Base-by-base conservation (phyloP, 2,329 filamentous ascomycete species). In the Colletotrichum sp. region DNA sequence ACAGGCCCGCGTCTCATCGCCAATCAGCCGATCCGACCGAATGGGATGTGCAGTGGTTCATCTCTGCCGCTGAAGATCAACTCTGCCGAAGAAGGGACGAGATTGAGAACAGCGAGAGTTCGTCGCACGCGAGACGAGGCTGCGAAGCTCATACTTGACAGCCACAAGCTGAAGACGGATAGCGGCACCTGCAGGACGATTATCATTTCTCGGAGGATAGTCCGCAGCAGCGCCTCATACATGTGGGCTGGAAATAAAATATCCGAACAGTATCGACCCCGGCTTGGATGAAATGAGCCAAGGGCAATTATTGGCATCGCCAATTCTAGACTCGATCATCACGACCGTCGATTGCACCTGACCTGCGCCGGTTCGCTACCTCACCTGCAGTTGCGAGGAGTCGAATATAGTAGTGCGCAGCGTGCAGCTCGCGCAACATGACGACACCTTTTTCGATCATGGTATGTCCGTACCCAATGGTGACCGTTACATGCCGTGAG, bases 201-300 rank as follows among this genome's bases (percentile, higher is more conserved):
- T 52, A 7, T 66, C 55, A 48, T 43, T 32, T 71, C 30, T 65
- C 60, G 68, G 68, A 71, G 30, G 60, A 62, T 75, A 36, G 30
- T 66, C 72, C 68, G 43, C n/a, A 52, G 61, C 52, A 66, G 72
- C 72, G 66, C 61, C n/a, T 48, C 39, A 48, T n/a, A 48, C 18
- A 22, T 25, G 27, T 67, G 68, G 48, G 36, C 55, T 43, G 52
- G 61, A 43, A 75, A 62, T 75, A 66, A 43, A 71, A 62, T 75
- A 67, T 62, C 67, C 72, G 68, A 72, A 43, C 25, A 75, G 71
- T 64, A 32, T 71, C 69, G 56, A 72, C 66, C 69, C 72, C 55
- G 52, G 52, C 39, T 30, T 55, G 43, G 25, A 28, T 64, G 28
- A 70, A 62, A 64, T 64, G 30, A 64, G 30, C 43, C 32, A 43